Conservation (phyloP, 2,329 filamentous ascomycete species). For the Fonsecaea erecta region DNA sequence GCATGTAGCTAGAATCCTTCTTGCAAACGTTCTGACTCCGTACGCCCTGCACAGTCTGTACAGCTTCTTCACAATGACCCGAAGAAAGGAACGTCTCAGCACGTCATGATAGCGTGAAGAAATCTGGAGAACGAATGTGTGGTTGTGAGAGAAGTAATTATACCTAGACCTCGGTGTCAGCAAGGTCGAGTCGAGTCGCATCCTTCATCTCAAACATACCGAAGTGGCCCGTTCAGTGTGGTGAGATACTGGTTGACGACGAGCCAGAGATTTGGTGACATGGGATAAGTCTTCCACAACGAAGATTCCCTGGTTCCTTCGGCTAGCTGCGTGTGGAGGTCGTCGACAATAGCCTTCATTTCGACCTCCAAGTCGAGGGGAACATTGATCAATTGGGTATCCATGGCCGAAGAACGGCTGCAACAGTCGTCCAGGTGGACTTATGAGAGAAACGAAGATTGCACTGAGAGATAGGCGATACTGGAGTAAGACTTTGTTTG, state of each 20-base stretch:
- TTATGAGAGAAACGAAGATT: background rate
- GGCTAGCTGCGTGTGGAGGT: background rate
- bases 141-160: background rate
- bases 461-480: background rate
- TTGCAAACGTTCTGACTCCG: background rate
- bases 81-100: background rate
- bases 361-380: no score
- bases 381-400: background rate
- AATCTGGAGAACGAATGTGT: background rate
- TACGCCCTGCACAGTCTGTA: background rate
- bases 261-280: background rate
- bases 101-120: background rate
- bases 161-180: background rate
- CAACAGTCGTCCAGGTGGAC: background rate
- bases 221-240: background rate
- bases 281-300: background rate
- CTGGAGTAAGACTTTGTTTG: background rate
- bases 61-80: background rate
- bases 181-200: background rate
- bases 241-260: background rate
- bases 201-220: background rate
- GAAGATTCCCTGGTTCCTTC: background rate
- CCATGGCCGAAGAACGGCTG: background rate
- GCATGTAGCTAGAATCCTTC: background rate
- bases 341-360: background rate